phyloP scores from a whole-genome alignment of 129 eudicot genomes.

The Glebionis coronaria region DNA sequence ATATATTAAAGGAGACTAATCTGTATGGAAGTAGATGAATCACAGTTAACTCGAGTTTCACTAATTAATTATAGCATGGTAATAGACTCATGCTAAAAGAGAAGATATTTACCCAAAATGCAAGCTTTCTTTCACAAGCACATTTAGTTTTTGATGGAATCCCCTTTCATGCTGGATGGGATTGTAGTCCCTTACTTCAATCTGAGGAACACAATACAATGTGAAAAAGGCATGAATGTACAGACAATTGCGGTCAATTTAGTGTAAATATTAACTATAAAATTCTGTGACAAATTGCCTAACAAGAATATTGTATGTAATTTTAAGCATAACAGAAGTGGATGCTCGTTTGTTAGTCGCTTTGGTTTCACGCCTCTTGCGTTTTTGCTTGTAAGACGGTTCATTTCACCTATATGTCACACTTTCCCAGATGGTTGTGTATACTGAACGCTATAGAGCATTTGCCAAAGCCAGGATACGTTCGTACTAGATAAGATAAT shows the following conservation, averaged over 20 bases:
- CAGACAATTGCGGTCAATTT: background rate
- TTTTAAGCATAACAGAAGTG: background rate
- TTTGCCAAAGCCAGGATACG: background rate
- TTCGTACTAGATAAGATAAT: conserved; percentile 6
- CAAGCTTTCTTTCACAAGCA: conserved; percentile 85
- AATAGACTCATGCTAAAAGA: background rate
- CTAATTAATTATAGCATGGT: too few relatives aligned
- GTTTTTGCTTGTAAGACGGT: too few relatives aligned
- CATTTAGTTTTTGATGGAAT: conserved; percentile 74
- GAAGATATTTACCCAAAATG: conserved; percentile 63
- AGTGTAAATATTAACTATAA: background rate
- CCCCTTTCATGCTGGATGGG: conserved; percentile 85
- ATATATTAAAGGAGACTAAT: background rate
- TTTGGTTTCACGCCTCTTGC: background rate
- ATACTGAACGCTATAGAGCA: background rate
- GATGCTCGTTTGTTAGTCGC: background rate
- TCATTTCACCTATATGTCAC: background rate
- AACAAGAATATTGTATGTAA: background rate
- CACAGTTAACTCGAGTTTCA: too few relatives aligned
- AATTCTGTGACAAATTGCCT: background rate
- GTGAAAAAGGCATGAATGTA: conserved; percentile 6
- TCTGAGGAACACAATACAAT: conserved; percentile 42
- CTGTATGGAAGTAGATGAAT: background rate
- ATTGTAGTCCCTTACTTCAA: conserved; percentile 75
- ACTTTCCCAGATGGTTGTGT: background rate